A percentile compares a stretch with the other conserved stretches of the same genome.
Conservation (phyloP, 768 basidiomycete genomes). For the Rhizopogon vesiculosus region DNA sequence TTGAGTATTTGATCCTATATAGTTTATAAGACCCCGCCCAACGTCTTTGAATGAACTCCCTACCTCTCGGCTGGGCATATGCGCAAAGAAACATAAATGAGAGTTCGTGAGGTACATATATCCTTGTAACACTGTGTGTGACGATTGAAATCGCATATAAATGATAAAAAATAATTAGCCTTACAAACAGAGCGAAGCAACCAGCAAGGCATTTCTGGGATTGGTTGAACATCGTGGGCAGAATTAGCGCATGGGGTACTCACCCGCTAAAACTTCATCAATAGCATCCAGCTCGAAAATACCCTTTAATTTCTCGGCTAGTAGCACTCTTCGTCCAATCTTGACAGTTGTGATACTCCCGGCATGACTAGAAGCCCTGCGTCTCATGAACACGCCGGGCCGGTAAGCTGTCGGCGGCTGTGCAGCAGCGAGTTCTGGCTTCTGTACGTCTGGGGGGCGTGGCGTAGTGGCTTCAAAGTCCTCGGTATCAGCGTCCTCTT, state of each 20-base stretch:
- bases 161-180: constrained; percentile 27
- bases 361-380: constrained; percentile 32
- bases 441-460: constrained; percentile 24
- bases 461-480: constrained; percentile 57
- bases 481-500: constrained; percentile 50
- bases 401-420: constrained; percentile 6
- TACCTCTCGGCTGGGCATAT: constrained; percentile 88
- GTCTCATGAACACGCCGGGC: constrained; percentile 16
- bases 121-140: constrained; percentile 77
- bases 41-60: constrained; percentile 8
- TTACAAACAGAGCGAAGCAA: constrained; percentile 82
- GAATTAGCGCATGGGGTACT: constrained; percentile 16
- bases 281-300: constrained; percentile 82
- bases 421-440: constrained; percentile 2
- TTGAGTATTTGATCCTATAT: constrained; percentile 86
- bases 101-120: constrained; percentile 96
- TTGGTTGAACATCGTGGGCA: constrained; percentile 3
- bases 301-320: constrained; percentile 87
- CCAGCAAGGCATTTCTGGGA: constrained; percentile 89
- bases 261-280: constrained; percentile 81
- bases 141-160: background rate
- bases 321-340: constrained; percentile 56
- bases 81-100: constrained; percentile 95
- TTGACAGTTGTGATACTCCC: constrained; percentile 75
- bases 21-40: constrained; percentile 7